phyloP scores from a whole-genome alignment of 1,284 basidiomycete species.

The Ustilago shanxiensis region DNA sequence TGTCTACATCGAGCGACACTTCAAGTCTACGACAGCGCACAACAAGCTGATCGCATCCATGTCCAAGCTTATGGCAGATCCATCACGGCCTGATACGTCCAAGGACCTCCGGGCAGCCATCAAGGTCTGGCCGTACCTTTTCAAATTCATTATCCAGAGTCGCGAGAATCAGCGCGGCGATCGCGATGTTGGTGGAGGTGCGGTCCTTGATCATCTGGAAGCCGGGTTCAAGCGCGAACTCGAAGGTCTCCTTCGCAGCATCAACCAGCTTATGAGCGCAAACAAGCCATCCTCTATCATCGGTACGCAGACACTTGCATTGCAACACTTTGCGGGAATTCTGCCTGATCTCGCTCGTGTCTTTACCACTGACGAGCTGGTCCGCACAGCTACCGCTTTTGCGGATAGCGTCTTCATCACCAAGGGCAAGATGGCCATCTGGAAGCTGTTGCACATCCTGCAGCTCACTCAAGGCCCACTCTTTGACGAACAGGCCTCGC shows the following conservation, averaged over 20 bases:
- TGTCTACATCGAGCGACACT: slow-evolving; percentile 91
- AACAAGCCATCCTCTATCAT: slow-evolving; percentile 85
- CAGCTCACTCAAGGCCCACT: slow-evolving; percentile 89
- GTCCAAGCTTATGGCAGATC: slow-evolving; percentile 83
- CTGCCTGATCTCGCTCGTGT: slow-evolving; percentile 79
- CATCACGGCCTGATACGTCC: slow-evolving; percentile 80
- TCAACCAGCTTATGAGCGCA: slow-evolving; percentile 89
- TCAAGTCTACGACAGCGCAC: slow-evolving; percentile 72
- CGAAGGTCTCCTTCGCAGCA: slow-evolving; percentile 77
- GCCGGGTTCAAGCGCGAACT: slow-evolving; percentile 80
- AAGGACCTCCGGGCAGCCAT: slow-evolving; percentile 85
- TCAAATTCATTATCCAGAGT: slow-evolving; percentile 90
- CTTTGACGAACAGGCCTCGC: slow-evolving; percentile 84
- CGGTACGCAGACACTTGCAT: slow-evolving; percentile 82
- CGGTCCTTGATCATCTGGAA: slow-evolving; percentile 87
- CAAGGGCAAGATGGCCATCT: slow-evolving; percentile 88
- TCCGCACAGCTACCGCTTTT: slow-evolving; percentile 79
- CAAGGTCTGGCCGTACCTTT: slow-evolving; percentile 96
- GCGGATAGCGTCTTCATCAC: slow-evolving; percentile 83
- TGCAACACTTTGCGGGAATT: slow-evolving; percentile 94
- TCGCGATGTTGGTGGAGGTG: slow-evolving; percentile 79
- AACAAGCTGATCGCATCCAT: slow-evolving; percentile 75
- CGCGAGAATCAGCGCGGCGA: slow-evolving; percentile 84
- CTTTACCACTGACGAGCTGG: slow-evolving; percentile 61
- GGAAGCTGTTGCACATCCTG: slow-evolving; percentile 92